These are phyloP conservation scores for Lactifluus hygrophoroides DNA, from an alignment of 768 basidiomycete genomes.

Conservation along the genomic window DNA sequence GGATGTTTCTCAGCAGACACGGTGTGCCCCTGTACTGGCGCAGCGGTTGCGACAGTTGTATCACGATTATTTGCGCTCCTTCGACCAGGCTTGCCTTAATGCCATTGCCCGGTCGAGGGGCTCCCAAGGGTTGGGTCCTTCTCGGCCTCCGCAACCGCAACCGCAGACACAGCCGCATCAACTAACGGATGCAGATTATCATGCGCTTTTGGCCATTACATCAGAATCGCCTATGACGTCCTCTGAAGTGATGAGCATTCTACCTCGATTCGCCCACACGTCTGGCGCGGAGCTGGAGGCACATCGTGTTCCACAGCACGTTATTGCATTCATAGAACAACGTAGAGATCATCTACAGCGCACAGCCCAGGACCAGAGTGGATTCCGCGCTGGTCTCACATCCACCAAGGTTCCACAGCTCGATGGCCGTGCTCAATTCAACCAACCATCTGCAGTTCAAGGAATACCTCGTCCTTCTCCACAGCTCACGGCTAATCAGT, in stretches of 20 bases:
- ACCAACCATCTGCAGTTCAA: not conserved
- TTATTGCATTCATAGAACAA: conserved; percentile 13
- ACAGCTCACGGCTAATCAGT: not conserved
- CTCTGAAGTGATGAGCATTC: conserved; percentile 5
- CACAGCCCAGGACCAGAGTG: conserved; percentile 11
- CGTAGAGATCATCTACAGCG: conserved; percentile 11
- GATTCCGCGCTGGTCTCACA: conserved; percentile 12
- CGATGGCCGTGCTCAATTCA: conserved; percentile 9
- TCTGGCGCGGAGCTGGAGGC: conserved; percentile 14
- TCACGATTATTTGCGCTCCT: not conserved
- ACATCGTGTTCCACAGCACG: conserved; percentile 3
- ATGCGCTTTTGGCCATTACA: conserved; percentile 2
- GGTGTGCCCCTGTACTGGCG: conserved; percentile 2
- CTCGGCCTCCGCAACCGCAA: conserved; percentile 2
- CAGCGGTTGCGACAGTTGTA: conserved; percentile 6
- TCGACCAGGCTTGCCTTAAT: conserved; percentile 7
- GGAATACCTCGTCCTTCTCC: not conserved
- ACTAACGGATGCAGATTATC: conserved; percentile 13
- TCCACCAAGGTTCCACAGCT: conserved; percentile 3
- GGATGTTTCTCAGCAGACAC: not conserved
- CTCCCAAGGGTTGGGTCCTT: not conserved
- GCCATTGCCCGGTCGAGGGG: not conserved
- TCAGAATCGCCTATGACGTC: not conserved
- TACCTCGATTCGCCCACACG: conserved; percentile 15
- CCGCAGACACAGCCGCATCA: conserved; percentile 3